Conservation (phyloP, 257 asterid species). For the Ballota nigra region DNA sequence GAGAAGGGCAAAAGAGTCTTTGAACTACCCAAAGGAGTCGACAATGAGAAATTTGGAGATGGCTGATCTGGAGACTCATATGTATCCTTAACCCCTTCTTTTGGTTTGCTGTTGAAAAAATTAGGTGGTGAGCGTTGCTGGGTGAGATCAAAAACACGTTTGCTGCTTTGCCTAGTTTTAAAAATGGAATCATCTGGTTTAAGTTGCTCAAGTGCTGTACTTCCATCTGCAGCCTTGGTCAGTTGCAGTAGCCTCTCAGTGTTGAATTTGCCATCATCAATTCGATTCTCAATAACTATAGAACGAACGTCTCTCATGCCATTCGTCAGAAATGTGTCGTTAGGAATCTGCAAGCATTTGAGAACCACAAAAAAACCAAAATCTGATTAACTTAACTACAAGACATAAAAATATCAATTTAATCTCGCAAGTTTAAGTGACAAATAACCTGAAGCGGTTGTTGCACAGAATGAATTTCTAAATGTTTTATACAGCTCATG, state of each 20-base stretch:
- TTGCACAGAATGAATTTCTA: constrained; percentile 46
- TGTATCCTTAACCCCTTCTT: constrained; percentile 50
- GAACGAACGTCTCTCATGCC: constrained; percentile 32
- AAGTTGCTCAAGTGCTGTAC: constrained; percentile 36
- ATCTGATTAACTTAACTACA: background rate
- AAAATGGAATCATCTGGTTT: constrained; percentile 39
- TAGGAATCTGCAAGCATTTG: constrained; percentile 45
- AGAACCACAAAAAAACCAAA: background rate
- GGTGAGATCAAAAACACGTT: constrained; percentile 34
- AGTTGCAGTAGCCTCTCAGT: constrained; percentile 47
- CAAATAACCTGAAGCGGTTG: constrained; percentile 52
- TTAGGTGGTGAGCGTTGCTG: constrained; percentile 42
- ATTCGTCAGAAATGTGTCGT: constrained; percentile 30
- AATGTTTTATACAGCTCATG: constrained; percentile 53
- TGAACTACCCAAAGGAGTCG: constrained; percentile 44
- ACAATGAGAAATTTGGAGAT: constrained; percentile 53
- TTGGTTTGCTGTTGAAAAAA: constrained; percentile 40
- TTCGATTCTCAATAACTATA: constrained; percentile 23
- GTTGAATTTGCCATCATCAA: constrained; percentile 29
- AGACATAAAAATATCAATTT: background rate
- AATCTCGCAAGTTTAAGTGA: constrained; percentile 11
- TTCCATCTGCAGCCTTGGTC: constrained; percentile 39
- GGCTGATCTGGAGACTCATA: constrained; percentile 57
- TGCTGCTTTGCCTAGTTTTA: constrained; percentile 38
- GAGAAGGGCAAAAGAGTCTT: constrained; percentile 46